Evolutionary conservation across 257 asterid species (phyloP).

Genomic region (Linaria vulgaris): DNA sequence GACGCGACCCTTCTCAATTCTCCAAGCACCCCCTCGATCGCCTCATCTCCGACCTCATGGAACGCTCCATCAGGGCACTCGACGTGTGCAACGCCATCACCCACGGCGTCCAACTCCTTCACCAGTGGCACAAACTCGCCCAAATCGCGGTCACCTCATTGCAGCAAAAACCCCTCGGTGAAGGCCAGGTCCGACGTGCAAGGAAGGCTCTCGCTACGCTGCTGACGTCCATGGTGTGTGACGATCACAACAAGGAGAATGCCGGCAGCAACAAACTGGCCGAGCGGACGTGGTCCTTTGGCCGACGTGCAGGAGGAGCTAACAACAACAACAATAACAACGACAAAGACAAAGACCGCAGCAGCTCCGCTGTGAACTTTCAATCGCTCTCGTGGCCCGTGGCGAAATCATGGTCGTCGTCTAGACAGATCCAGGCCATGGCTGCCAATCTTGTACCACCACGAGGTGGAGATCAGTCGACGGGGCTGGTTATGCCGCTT

Average conservation of each 20-base stretch:
- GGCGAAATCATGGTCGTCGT: slow-evolving; percentile 82
- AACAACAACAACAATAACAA: too few species aligned
- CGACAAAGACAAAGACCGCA: slow-evolving; percentile 32
- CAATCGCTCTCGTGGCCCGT: slow-evolving; percentile 66
- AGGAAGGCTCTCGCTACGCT: slow-evolving; percentile 56
- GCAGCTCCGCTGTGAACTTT: slow-evolving; percentile 45
- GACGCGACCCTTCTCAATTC: slow-evolving; percentile 63
- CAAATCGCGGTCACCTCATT: slow-evolving; percentile 60
- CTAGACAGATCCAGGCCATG: slow-evolving; percentile 75
- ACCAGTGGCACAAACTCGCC: slow-evolving; percentile 75
- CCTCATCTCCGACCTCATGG: slow-evolving; percentile 64
- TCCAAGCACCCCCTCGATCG: slow-evolving; percentile 78
- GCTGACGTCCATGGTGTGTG: slow-evolving; percentile 56
- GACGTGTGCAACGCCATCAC: slow-evolving; percentile 81
- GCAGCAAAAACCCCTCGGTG: slow-evolving; percentile 56
- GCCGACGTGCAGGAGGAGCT: slow-evolving; percentile 52
- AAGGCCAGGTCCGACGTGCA: slow-evolving; percentile 84
- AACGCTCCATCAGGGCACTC: slow-evolving; percentile 70
- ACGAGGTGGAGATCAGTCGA: slow-evolving; percentile 64
- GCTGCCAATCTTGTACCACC: slow-evolving; percentile 64
- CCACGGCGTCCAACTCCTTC: slow-evolving; percentile 70
- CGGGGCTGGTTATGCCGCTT: slow-evolving; percentile 57
- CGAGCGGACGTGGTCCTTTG: slow-evolving; percentile 70
- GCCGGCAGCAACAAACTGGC: slow-evolving; percentile 38
- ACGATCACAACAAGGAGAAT: slow-evolving; percentile 53